phyloP scores from a whole-genome alignment of 805 yeast genomes.

The Cyberlindnera mrakii region DNA sequence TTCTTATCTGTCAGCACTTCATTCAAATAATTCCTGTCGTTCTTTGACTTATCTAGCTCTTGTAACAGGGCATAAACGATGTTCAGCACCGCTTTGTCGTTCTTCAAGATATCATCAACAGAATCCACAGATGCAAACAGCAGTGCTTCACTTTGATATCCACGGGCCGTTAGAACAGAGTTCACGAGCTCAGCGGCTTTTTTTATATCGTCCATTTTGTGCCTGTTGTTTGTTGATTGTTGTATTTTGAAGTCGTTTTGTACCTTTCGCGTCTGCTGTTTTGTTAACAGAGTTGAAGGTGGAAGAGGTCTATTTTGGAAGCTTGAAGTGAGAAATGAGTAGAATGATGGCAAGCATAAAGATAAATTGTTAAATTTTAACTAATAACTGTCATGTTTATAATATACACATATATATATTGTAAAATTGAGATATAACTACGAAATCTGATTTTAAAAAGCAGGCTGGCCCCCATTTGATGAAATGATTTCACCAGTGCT shows the following conservation, averaged over 20 bases:
- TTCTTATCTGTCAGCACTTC: constrained; percentile 9
- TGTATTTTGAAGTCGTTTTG: too few species aligned
- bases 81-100: constrained; percentile 12
- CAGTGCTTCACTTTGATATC: constrained; percentile 3
- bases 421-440: background rate
- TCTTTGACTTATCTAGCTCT: constrained; percentile 10
- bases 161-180: constrained; percentile 11
- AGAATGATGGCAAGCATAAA: background rate
- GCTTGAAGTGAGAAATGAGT: too few species aligned
- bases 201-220: constrained; percentile 9
- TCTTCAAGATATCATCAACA: constrained; percentile 3
- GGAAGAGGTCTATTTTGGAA: too few species aligned
- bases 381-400: too few species aligned
- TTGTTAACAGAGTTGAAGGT: too few species aligned
- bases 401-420: too few species aligned
- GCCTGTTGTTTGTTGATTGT: background rate
- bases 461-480: too few species aligned
- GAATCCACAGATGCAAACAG: constrained; percentile 2
- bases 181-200: constrained; percentile 13
- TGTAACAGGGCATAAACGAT: constrained; percentile 12
- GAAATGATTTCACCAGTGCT: too few species aligned
- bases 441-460: too few species aligned
- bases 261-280: too few species aligned
- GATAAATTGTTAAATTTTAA: background rate
- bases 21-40: constrained; percentile 3